Conservation (phyloP, 352 stramenopile species). For the Globisporangium abappressorium region DNA sequence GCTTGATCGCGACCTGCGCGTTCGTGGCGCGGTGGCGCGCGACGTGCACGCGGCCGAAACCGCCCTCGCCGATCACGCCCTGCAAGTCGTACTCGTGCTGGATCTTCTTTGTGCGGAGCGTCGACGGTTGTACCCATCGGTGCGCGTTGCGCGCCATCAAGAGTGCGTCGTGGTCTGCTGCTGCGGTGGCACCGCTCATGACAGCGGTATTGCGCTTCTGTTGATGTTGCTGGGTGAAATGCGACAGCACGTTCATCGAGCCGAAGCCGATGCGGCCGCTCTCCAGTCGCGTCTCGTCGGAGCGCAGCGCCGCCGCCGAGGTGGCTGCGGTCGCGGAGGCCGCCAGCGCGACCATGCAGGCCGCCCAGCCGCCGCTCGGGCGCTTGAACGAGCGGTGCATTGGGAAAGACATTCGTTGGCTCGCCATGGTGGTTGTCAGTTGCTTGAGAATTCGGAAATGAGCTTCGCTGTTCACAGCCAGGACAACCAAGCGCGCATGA, state of each 20-base stretch:
- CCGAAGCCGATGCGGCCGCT: slow-evolving; percentile 11
- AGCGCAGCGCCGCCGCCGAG: not conserved
- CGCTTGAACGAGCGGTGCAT: slow-evolving; percentile 2
- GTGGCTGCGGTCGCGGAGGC: not conserved
- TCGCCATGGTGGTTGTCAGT: not conserved
- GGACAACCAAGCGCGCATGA: not conserved
- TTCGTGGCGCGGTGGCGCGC: slow-evolving; percentile 42
- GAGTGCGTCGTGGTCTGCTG: not conserved
- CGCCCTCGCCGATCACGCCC: slow-evolving; percentile 46
- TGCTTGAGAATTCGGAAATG: not conserved
- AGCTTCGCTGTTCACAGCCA: not conserved
- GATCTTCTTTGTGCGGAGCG: slow-evolving; percentile 18
- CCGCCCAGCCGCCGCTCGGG: slow-evolving; percentile 5
- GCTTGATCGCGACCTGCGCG: slow-evolving; percentile 53
- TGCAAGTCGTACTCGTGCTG: slow-evolving; percentile 46
- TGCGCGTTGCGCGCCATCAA: slow-evolving; percentile 5
- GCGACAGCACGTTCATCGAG: not conserved
- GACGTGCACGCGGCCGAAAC: slow-evolving; percentile 43
- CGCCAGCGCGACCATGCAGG: not conserved
- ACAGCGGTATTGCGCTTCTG: not conserved
- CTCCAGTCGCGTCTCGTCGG: slow-evolving; percentile 1
- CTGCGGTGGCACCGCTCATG: not conserved
- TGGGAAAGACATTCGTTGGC: not conserved
- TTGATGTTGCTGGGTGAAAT: slow-evolving; percentile 1
- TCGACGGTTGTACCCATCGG: slow-evolving; percentile 8